Evolutionary conservation across 495 filamentous ascomycete genomes (phyloP), one percentile per base, ranked within the genome.

Genomic region (Aspergillus nanangensis): DNA sequence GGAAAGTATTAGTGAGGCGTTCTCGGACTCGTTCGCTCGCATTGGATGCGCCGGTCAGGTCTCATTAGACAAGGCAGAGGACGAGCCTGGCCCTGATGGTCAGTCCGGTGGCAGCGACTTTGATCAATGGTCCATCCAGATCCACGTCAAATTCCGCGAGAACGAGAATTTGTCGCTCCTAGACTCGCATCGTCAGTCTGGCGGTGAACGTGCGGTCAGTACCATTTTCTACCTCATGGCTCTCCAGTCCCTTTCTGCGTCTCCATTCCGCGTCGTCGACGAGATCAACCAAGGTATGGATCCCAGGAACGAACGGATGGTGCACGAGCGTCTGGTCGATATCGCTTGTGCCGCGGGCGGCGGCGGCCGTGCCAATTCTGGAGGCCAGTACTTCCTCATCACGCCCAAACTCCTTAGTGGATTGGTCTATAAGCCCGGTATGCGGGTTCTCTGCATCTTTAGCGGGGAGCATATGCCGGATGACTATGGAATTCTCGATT

Each of bases 201-300:
- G 93, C 50, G 93, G 93, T 44, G 93, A 99, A 69, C 84, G 94
- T 31, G 90, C 93, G 20, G 93, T 99, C 24, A 91, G 87, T 23
- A 99, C 93, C 2, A 95, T 99, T 60, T 99, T 96, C 78, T 99
- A 96, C 66, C 88, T 99, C 50, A 97, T 99, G 92, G 88, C 94
- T 1, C 78, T 99, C 8, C 93, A 99, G 63, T 86, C 87, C 14
- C 83, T 97, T 53, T 91, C 93, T 3, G 88, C 88, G 51, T 87
- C 89, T 2, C 93, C 93, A n/a, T 99, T 99, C 83, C 90, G 93
- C 43, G 93, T 97, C 32, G 93, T 99, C 44, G 93, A 98, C 69
- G 93, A 98, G 67, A 98, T 98, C 71, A 98, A 98, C 57, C 93
- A 98, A 71, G 93, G 93, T 49, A 98, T 98, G 93, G 93, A 98